A percentile compares a stretch with the other conserved stretches of the same genome.
Evolutionary conservation across 306 rosid genomes (phyloP).

Genomic region (Coriaria nepalensis): DNA sequence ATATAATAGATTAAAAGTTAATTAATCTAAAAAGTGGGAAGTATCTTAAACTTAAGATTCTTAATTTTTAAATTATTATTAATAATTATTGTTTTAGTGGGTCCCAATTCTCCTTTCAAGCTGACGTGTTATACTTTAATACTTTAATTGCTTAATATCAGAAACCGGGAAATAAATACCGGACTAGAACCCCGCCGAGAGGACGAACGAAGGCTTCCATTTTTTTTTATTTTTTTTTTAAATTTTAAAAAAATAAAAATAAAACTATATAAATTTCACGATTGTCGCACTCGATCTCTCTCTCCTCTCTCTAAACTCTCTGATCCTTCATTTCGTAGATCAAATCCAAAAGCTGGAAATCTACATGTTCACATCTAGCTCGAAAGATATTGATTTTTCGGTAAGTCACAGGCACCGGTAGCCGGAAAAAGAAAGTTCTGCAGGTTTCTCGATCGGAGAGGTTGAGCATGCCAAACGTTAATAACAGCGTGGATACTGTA

Average conservation of each 20-base stretch:
- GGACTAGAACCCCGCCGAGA: slow-evolving; percentile 16
- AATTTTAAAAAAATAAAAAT: slow-evolving; percentile 1
- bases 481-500: slow-evolving; percentile 67
- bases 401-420: neutral
- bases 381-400: neutral
- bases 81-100: slow-evolving; percentile 24
- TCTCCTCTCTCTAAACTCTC: neutral
- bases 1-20: too few relatives aligned
- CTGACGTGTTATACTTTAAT: too few relatives aligned
- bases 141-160: slow-evolving; percentile 14
- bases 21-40: too few relatives aligned
- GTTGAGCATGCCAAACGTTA: slow-evolving; percentile 37
- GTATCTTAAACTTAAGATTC: too few relatives aligned
- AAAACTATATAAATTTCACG: neutral
- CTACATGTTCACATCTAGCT: slow-evolving; percentile 2
- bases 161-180: slow-evolving; percentile 28
- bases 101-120: slow-evolving; percentile 18
- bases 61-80: too few relatives aligned
- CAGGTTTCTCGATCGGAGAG: slow-evolving; percentile 6
- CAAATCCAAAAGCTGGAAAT: slow-evolving; percentile 12
- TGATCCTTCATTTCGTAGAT: slow-evolving; percentile 9
- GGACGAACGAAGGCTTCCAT: neutral
- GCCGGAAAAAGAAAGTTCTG: neutral
- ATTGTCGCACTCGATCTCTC: neutral
- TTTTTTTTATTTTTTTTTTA: neutral